These are phyloP conservation scores for Leccinum pallidistipes DNA, from an alignment of 1,284 basidiomycete genomes.

Conservation along the genomic window DNA sequence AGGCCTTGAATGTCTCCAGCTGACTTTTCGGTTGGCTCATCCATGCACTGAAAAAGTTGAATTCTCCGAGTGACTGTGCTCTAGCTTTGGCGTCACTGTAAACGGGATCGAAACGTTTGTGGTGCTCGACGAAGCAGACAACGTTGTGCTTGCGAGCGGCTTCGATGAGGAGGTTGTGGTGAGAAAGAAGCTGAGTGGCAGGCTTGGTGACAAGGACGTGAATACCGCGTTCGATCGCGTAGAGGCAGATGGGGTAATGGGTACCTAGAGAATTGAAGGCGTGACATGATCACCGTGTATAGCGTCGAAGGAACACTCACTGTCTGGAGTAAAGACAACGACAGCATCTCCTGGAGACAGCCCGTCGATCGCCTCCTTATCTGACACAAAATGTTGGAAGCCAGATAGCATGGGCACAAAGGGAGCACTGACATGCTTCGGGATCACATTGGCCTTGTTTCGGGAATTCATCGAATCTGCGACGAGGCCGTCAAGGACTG, in stretches of 20 bases:
- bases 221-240: slow-evolving; percentile 80
- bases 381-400: slow-evolving; percentile 40
- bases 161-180: slow-evolving; percentile 78
- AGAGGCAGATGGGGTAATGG: slow-evolving; percentile 82
- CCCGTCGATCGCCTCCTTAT: slow-evolving; percentile 84
- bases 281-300: background rate
- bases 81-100: slow-evolving; percentile 87
- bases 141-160: slow-evolving; percentile 79
- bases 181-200: slow-evolving; percentile 80
- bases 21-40: slow-evolving; percentile 97
- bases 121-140: slow-evolving; percentile 90
- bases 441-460: slow-evolving; percentile 67
- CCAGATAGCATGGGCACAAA: slow-evolving; percentile 1
- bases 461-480: slow-evolving; percentile 79
- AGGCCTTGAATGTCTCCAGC: slow-evolving; percentile 90
- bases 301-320: slow-evolving; percentile 43
- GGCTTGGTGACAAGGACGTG: slow-evolving; percentile 94
- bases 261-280: slow-evolving; percentile 52
- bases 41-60: slow-evolving; percentile 90
- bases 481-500: slow-evolving; percentile 3
- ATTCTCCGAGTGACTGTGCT: slow-evolving; percentile 79
- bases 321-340: slow-evolving; percentile 86
- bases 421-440: slow-evolving; percentile 69
- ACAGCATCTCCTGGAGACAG: slow-evolving; percentile 83
- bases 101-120: slow-evolving; percentile 88